phyloP scores from a whole-genome alignment of 2,329 filamentous ascomycete genomes.

The Aspergillus neotritici region DNA sequence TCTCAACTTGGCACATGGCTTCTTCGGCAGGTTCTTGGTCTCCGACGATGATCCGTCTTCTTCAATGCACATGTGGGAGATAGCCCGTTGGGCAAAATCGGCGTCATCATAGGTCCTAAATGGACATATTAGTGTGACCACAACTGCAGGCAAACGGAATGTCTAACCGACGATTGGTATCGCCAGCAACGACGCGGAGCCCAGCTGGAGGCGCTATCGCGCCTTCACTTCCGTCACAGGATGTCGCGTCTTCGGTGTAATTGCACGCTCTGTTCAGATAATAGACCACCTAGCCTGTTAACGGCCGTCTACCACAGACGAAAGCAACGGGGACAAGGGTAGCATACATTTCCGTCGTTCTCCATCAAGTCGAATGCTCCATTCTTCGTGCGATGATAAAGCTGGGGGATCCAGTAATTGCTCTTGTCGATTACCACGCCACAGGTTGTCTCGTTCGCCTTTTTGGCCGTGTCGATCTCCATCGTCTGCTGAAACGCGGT shows the following conservation, averaged over 20 bases:
- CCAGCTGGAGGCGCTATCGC: conserved; percentile 19
- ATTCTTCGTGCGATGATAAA: conserved; percentile 52
- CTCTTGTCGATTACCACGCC: conserved; percentile 62
- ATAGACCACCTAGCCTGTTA: conserved; percentile 15
- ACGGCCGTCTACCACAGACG: not conserved
- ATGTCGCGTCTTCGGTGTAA: conserved; percentile 9
- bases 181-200: conserved; percentile 19
- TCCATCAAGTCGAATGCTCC: conserved; percentile 16
- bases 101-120: conserved; percentile 15
- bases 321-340: not conserved
- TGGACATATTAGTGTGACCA: not conserved
- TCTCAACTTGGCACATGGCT: conserved; percentile 20
- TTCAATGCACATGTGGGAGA: conserved; percentile 54
- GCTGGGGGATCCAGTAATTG: conserved; percentile 70
- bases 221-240: conserved; percentile 7
- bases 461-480: conserved; percentile 53
- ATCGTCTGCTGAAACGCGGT: conserved; percentile 61
- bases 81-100: conserved; percentile 39
- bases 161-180: conserved; percentile 14
- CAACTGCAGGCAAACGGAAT: not conserved
- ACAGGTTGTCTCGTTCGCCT: conserved; percentile 46
- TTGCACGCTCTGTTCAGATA: conserved; percentile 19
- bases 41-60: conserved; percentile 41
- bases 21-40: conserved; percentile 60
- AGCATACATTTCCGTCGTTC: conserved; percentile 13